Evolutionary conservation across 257 asterid species (phyloP).

Genomic region (Petunia axillaris): DNA sequence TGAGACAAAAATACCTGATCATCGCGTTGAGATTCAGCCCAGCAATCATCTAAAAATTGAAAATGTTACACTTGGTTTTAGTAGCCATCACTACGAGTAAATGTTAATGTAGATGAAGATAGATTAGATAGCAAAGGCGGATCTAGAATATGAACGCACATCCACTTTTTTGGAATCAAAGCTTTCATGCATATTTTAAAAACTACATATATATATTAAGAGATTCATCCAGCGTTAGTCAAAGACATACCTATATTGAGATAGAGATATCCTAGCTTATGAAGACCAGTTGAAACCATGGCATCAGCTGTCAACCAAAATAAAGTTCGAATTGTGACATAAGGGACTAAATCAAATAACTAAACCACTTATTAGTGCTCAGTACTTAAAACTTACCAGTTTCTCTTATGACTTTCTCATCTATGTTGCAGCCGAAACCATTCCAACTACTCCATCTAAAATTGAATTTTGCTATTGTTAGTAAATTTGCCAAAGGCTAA

Average conservation of each 20-base stretch:
- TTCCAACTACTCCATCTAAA: conserved; percentile 95
- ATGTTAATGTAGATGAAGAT: neutral
- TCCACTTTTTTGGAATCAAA: neutral
- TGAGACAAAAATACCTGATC: conserved; percentile 47
- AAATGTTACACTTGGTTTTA: conserved; percentile 16
- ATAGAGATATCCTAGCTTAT: conserved; percentile 71
- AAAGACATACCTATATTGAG: conserved; percentile 73
- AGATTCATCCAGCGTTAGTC: neutral
- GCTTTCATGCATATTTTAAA: neutral
- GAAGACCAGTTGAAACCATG: conserved; percentile 84
- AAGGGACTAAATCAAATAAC: neutral
- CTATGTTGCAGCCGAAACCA: conserved; percentile 63
- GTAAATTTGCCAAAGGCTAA: neutral
- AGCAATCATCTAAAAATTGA: conserved; percentile 73
- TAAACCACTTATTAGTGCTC: neutral
- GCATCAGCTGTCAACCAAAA: conserved; percentile 76
- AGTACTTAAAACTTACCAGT: conserved; percentile 49
- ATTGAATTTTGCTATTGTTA: neutral
- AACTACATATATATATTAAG: neutral
- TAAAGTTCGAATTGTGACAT: neutral
- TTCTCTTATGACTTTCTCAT: conserved; percentile 70
- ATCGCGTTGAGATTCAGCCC: conserved; percentile 74
- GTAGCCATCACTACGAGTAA: neutral
- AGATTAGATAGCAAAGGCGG: neutral
- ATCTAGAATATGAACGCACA: neutral